Base-by-base conservation (phyloP, 164 flowering plant species). In the Piper longum region DNA sequence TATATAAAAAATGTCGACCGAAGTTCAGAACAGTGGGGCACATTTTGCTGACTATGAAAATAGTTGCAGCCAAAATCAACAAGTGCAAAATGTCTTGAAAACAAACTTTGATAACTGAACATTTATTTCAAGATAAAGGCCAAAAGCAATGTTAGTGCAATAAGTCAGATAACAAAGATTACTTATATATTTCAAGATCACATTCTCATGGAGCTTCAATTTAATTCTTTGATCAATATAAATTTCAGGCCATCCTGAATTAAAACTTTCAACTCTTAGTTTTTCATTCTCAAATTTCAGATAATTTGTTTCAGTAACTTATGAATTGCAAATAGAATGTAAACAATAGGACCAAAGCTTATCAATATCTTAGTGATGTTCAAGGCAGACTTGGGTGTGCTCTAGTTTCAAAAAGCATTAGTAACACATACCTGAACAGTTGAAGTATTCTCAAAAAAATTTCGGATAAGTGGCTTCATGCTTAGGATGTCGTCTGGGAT, bases 401-500 rank as follows among this genome's bases (percentile, higher is more conserved):
- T 26, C 36, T 26, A 26, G 36, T 26, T 26, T 26, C 40, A 14
- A 12, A 41, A 5, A 9, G 52, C 9, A 9, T 8, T 5, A 3
- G 11, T 48, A 2, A 48, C 3, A 14, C 14, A 48, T 48, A 60
- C 97, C 97, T 93, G 97, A 56, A 93, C 97, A 2, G 85, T 87
- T 56, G 98, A 73, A 56, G 97, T 88, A 68, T 90, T 89, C 80
- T 92, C 97, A 79, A 92, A 89, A 75, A 92, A 90, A 71, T 90
- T 93, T 51, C 93, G 88, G 18, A 87, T 69, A 19, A 87, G 76
- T 44, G 99, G 97, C 74, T 86, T 80, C 91, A 93, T 72, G 55
- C 76, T 78, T 36, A 93, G 78, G 64, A 88, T 71, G 58, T 80
- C 89, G 54, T 88, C 88, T 36, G 96, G 99, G 67, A 91, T 82